Evolutionary conservation across 305 asterid genomes (phyloP).

Genomic region (Euphrasia arctica): DNA sequence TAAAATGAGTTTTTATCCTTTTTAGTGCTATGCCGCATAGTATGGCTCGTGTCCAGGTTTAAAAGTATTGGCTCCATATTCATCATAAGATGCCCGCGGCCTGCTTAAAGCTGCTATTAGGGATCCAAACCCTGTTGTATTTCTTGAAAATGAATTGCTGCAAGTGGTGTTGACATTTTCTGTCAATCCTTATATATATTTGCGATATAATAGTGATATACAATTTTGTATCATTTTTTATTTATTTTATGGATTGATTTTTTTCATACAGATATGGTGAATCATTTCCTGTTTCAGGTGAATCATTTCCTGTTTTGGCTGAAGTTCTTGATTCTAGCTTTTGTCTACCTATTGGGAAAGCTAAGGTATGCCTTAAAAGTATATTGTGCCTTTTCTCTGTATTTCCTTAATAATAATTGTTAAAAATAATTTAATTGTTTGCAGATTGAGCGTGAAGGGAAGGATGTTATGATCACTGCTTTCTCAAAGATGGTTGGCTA

Average conservation of each 20-base stretch:
- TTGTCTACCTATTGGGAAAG: conserved; percentile 86
- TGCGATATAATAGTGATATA: conserved; percentile 1
- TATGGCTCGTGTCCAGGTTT: conserved; percentile 79
- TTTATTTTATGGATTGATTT: too few species aligned
- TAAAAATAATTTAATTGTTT: conserved; percentile 14
- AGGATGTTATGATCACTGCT: conserved; percentile 74
- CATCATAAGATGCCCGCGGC: conserved; percentile 96
- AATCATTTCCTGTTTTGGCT: conserved; percentile 77
- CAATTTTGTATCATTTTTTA: too few species aligned
- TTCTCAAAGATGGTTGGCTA: conserved; percentile 95
- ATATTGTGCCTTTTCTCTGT: conserved; percentile 16
- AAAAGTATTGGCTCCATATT: conserved; percentile 82
- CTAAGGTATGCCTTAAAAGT: conserved; percentile 54
- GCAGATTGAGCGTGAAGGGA: conserved; percentile 86
- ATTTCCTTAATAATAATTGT: conserved; percentile 12
- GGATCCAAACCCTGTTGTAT: conserved; percentile 97
- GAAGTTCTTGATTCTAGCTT: conserved; percentile 93
- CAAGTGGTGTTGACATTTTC: conserved; percentile 32
- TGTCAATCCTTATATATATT: neutral
- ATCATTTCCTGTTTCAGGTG: too few species aligned
- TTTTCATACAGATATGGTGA: conserved; percentile 70
- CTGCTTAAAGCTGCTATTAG: conserved; percentile 95
- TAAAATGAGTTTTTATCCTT: conserved; percentile 22
- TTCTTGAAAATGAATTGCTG: conserved; percentile 32
- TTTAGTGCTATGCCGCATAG: conserved; percentile 98